A percentile compares a stretch with the other conserved stretches of the same genome.
phyloP scores from a whole-genome alignment of 1,284 basidiomycete genomes.

The Moesziomyces parantarcticus region DNA sequence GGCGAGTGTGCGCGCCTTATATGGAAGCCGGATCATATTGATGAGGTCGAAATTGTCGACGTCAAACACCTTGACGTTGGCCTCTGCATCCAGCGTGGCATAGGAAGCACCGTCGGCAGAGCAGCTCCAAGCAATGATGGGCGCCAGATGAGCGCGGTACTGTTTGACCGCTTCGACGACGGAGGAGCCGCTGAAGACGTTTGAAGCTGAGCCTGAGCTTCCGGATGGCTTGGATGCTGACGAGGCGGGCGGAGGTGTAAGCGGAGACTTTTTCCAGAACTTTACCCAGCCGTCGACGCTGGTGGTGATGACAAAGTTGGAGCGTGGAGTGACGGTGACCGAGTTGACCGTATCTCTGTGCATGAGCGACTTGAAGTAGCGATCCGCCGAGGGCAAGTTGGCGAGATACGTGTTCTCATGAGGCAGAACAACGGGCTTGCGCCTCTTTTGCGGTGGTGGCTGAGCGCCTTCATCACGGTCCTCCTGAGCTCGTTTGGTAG shows the following conservation, averaged over 20 bases:
- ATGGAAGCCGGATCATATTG: conserved; percentile 86
- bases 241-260: conserved; percentile 83
- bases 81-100: conserved; percentile 74
- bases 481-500: conserved; percentile 12
- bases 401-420: conserved; percentile 88
- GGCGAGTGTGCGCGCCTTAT: conserved; percentile 47
- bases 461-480: not conserved
- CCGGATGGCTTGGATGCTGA: conserved; percentile 59
- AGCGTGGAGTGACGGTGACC: conserved; percentile 71
- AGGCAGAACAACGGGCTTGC: conserved; percentile 69
- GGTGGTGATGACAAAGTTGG: conserved; percentile 88
- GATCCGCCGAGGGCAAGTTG: conserved; percentile 88
- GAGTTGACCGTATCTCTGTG: conserved; percentile 93
- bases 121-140: conserved; percentile 83
- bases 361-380: conserved; percentile 99
- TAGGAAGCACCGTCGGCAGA: conserved; percentile 92
- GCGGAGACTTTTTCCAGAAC: conserved; percentile 97
- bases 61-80: conserved; percentile 88
- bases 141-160: conserved; percentile 83
- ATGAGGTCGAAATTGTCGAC: conserved; percentile 99
- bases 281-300: conserved; percentile 95
- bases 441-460: conserved; percentile 29
- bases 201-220: conserved; percentile 4
- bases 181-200: conserved; percentile 28
- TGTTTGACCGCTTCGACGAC: conserved; percentile 68